Conservation (phyloP, 2,329 filamentous ascomycete species). For the Fusarium zealandicum region DNA sequence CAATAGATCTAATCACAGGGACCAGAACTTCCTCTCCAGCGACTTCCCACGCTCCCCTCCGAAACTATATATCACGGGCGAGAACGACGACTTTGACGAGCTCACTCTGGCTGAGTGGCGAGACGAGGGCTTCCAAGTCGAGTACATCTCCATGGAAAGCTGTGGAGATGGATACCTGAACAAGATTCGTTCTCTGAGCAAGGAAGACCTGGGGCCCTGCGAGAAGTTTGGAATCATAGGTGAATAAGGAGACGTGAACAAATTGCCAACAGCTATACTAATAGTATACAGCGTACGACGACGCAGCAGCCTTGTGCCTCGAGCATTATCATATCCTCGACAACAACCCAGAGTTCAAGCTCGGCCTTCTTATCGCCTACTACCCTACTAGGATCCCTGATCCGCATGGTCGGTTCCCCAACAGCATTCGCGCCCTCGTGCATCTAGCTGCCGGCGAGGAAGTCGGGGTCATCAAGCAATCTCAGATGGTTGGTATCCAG, state of each 20-base stretch:
- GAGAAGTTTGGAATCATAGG: slow-evolving; percentile 54
- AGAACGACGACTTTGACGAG: slow-evolving; percentile 52
- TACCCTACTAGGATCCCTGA: slow-evolving; percentile 55
- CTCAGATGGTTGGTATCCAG: slow-evolving; percentile 55
- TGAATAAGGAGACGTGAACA: slow-evolving; percentile 28
- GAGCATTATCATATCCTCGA: slow-evolving; percentile 55
- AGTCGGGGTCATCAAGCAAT: slow-evolving; percentile 51
- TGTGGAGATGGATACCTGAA: slow-evolving; percentile 45
- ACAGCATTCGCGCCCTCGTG: slow-evolving; percentile 49
- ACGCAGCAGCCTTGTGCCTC: slow-evolving; percentile 52
- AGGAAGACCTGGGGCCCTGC: slow-evolving; percentile 48
- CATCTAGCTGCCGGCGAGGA: slow-evolving; percentile 51
- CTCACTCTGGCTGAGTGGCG: slow-evolving; percentile 50
- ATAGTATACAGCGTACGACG: slow-evolving; percentile 48
- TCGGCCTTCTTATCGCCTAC: slow-evolving; percentile 54
- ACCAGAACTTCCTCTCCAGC: slow-evolving; percentile 51
- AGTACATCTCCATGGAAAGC: slow-evolving; percentile 51
- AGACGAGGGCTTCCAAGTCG: slow-evolving; percentile 53
- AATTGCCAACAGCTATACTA: background rate
- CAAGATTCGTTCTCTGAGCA: slow-evolving; percentile 46
- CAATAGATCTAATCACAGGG: slow-evolving; percentile 49
- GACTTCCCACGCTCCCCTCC: slow-evolving; percentile 49
- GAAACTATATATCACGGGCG: slow-evolving; percentile 53
- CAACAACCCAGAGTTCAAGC: slow-evolving; percentile 54
- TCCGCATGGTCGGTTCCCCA: slow-evolving; percentile 51